Evolutionary conservation across 306 rosid species (phyloP), one percentile per base, ranked within the genome.

Genomic region (Vigna nakashimae): DNA sequence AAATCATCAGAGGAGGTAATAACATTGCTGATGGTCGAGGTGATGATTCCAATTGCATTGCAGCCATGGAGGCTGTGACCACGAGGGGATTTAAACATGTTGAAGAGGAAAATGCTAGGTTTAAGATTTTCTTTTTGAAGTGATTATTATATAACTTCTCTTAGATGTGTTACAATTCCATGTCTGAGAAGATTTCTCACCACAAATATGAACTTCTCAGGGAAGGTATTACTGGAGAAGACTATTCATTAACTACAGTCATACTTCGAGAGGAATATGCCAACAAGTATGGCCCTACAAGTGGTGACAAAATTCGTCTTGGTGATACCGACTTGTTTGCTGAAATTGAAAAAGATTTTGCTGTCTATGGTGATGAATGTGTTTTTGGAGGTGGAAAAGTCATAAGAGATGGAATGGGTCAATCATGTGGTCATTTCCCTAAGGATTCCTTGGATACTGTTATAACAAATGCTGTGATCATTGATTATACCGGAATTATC

Each of bases 331-430:
- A 87, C 80, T 88, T 95, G 84, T 80, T 83, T 85, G 99, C 91
- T 13, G 89, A 95, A 88, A 88, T 92, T 76, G 99, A 95, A 87
- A 82, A 72, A 1, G 99, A 92, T 76, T 92, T 80, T 83, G 76
- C 92, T 71, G 38, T 80, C 70, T 89, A 86, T 86, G 99, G 99
- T 58, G 99, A 95, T 75, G 99, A 95, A 83, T 89, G 90, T 76
- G 87, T 95, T 46, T 95, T 92, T 80, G 99, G 99, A 79, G 99
- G 98, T 69, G 99, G 99, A 38, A 95, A 95, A 87, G 94, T 87
- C 53, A 83, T 92, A 72, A 88, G 99, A 82, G 99, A 92, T 22
- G 99, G 99, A 80, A 89, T 95, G 94, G 98, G 98, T 68, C 99
- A 95, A 84, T 84, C 89, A 16, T 86, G 88, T 32, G 89, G 96